Evolutionary conservation across 441 rosid species (phyloP), one percentile per base, ranked within the genome.

Genomic region (Jatropha podagrica): DNA sequence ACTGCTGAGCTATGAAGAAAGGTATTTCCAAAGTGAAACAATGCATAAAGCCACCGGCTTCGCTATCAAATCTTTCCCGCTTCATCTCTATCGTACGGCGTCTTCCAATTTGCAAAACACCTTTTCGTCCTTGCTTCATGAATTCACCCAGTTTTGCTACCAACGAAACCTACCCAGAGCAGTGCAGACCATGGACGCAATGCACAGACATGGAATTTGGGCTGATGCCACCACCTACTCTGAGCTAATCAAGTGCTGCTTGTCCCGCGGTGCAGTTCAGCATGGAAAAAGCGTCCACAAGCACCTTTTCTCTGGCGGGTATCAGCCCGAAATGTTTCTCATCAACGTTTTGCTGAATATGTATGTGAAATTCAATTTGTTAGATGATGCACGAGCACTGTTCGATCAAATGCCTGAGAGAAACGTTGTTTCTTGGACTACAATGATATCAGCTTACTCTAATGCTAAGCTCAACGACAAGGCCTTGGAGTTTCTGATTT

Each of bases 381-480:
- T 88, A 72, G 61, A 65, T 4, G 83, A 84, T 0, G 97, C 94
- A 13, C 83, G 71, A 74, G 38, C 27, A 3, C 2, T 89, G 92
- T 88, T 92, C 79, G 94, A 90, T 6, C 20, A 81, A 88, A 88
- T 92, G 90, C 88, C 88, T 65, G 77, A 83, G 0, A 83, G 89
- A 79, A 85, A 89, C 71, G 86, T 91, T 56, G 80, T 88, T 80
- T 83, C 95, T 48, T 92, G 96, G 97, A 89, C 95, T 12, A 89
- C 95, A 0, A 75, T 91, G 83, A 88, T 91, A 62, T 83, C 92
- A 52, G 93, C 91, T 74, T 90, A 84, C 49, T 78, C 91, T n/a
- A 80, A 80, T 80, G 76, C 78, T 1, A 83, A 77, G 14, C 51
- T 84, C 41, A 81, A 85, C 48, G 46, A 26, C 6, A 82, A 84